phyloP scores from a whole-genome alignment of 306 rosid species.

The Prunus persica region Prunus_persica_NCBIv2 NC_034011.1:2103501-2104000 shows the following conservation, averaged over 20 bases:
- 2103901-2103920: constrained; percentile 87
- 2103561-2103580: too few species aligned
- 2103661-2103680: too few species aligned
- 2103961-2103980: constrained; percentile 96
- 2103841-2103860: constrained; percentile 89
- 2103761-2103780: neutral
- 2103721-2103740: neutral
- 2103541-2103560: neutral
- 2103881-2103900: constrained; percentile 84
- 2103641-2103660: neutral
- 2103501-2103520: neutral
- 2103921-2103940: constrained; percentile 93
- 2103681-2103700: too few species aligned
- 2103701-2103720: too few species aligned
- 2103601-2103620: neutral
- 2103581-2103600: too few species aligned
- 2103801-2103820: constrained; percentile 75
- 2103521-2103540: neutral
- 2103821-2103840: constrained; percentile 95
- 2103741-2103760: neutral
- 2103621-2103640: neutral
- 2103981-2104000: constrained; percentile 75
- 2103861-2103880: constrained; percentile 96
- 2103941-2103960: constrained; percentile 98
- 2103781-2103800: constrained; percentile 1